Evolutionary conservation across 495 filamentous ascomycete genomes (phyloP).

Genomic region (Cryomyces minteri): DNA sequence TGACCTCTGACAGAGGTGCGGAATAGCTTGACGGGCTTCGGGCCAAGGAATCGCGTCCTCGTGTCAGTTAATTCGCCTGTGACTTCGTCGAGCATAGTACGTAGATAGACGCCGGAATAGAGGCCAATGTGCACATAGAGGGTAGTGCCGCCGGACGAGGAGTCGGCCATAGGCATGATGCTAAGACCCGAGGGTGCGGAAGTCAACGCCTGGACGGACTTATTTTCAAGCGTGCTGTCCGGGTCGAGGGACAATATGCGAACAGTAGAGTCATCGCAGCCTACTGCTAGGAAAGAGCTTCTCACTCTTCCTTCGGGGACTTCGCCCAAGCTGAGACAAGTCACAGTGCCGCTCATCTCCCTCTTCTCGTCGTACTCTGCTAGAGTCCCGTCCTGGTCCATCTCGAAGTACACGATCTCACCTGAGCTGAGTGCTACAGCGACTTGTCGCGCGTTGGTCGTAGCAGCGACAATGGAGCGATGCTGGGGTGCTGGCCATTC

Average conservation of each 20-base stretch:
- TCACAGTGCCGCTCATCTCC: slow-evolving; percentile 92
- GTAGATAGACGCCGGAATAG: slow-evolving; percentile 84
- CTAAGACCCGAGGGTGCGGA: slow-evolving; percentile 73
- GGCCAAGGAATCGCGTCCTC: slow-evolving; percentile 81
- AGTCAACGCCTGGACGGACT: slow-evolving; percentile 82
- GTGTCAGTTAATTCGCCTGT: slow-evolving; percentile 92
- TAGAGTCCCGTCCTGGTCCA: slow-evolving; percentile 76
- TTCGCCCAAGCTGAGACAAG: slow-evolving; percentile 79
- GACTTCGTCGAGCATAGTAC: slow-evolving; percentile 83
- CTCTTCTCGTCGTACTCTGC: slow-evolving; percentile 92
- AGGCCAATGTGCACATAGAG: slow-evolving; percentile 90
- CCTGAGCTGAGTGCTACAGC: slow-evolving; percentile 85
- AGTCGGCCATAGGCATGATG: slow-evolving; percentile 93
- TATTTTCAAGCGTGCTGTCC: slow-evolving; percentile 75
- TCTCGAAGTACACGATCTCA: slow-evolving; percentile 95
- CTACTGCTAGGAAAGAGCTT: slow-evolving; percentile 83
- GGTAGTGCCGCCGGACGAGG: slow-evolving; percentile 57
- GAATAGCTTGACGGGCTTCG: slow-evolving; percentile 72
- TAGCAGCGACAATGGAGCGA: slow-evolving; percentile 86
- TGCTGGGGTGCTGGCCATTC: slow-evolving; percentile 91
- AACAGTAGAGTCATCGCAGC: slow-evolving; percentile 91
- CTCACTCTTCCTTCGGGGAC: slow-evolving; percentile 76
- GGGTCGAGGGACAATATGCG: slow-evolving; percentile 81
- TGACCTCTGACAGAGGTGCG: slow-evolving; percentile 68
- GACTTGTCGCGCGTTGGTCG: slow-evolving; percentile 85